Percentiles rank a stretch among this genome's conserved stretches.
phyloP scores from a whole-genome alignment of 129 eudicot species.

The Ambrosia trifida region DNA sequence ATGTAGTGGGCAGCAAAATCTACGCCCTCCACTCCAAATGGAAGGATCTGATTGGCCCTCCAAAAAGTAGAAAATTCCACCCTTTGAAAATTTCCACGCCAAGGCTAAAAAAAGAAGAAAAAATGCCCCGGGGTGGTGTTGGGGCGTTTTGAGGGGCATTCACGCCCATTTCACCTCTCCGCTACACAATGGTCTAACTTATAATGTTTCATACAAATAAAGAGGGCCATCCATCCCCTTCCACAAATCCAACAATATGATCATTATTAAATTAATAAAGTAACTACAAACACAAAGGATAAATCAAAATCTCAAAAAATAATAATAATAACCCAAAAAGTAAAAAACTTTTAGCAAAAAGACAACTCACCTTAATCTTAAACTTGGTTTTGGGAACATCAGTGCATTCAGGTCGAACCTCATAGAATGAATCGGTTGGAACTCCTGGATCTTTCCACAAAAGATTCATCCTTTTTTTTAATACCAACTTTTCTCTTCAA shows the following conservation, averaged over 20 bases:
- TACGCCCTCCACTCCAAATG: no score
- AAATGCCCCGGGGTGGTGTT: no score
- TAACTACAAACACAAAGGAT: background rate
- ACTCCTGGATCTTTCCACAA: slow-evolving; percentile 76
- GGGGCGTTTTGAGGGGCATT: no score
- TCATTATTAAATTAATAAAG: slow-evolving; percentile 7
- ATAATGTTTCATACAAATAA: background rate
- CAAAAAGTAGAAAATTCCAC: no score
- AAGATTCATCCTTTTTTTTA: slow-evolving; percentile 33
- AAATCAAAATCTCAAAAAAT: background rate
- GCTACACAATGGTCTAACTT: no score
- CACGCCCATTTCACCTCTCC: no score
- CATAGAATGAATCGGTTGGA: slow-evolving; percentile 75
- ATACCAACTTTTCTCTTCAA: background rate
- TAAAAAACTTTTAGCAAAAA: background rate
- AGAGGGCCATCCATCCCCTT: no score
- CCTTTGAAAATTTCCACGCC: no score
- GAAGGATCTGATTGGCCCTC: no score
- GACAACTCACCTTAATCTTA: slow-evolving; percentile 61
- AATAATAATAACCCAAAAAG: background rate
- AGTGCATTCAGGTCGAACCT: slow-evolving; percentile 71
- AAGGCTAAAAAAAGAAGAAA: no score
- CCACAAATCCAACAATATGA: slow-evolving; percentile 16
- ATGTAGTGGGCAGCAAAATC: no score
- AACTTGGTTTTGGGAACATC: slow-evolving; percentile 93